Percentiles rank a stretch among this genome's conserved stretches.
These are phyloP conservation scores for Russula ochroleuca DNA, from an alignment of 768 basidiomycete genomes.

Conservation along the genomic window DNA sequence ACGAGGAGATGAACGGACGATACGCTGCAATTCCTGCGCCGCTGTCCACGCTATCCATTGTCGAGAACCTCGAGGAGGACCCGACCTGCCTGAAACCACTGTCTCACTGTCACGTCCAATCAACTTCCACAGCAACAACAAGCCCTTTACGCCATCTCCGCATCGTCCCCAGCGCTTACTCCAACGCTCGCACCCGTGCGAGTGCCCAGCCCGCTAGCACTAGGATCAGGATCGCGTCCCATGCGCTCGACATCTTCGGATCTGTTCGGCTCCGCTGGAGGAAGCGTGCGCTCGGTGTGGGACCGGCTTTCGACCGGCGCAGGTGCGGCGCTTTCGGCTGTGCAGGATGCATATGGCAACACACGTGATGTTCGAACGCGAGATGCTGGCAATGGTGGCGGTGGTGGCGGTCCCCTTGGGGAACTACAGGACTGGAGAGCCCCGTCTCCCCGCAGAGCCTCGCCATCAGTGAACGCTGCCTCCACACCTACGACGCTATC, in stretches of 20 bases:
- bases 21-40: slow-evolving; percentile 43
- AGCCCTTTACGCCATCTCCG: slow-evolving; percentile 30
- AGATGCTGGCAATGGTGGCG: slow-evolving; percentile 31
- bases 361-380: slow-evolving; percentile 57
- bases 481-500: slow-evolving; percentile 2
- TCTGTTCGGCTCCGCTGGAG: slow-evolving; percentile 33
- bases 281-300: slow-evolving; percentile 76
- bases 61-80: slow-evolving; percentile 61
- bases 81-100: slow-evolving; percentile 30
- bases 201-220: slow-evolving; percentile 16
- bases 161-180: slow-evolving; percentile 22
- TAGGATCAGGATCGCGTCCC: slow-evolving; percentile 18
- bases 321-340: slow-evolving; percentile 75
- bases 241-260: slow-evolving; percentile 23
- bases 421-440: slow-evolving; percentile 42
- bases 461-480: background rate
- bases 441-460: background rate
- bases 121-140: background rate
- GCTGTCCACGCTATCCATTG: slow-evolving; percentile 47
- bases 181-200: background rate
- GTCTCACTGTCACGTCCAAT: background rate
- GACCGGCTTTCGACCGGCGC: slow-evolving; percentile 83
- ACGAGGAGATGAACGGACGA: slow-evolving; percentile 96
- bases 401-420: slow-evolving; percentile 23
- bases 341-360: slow-evolving; percentile 75